Base-by-base conservation (phyloP, 805 yeast species). In the Sugiyamaella marilandica region DNA sequence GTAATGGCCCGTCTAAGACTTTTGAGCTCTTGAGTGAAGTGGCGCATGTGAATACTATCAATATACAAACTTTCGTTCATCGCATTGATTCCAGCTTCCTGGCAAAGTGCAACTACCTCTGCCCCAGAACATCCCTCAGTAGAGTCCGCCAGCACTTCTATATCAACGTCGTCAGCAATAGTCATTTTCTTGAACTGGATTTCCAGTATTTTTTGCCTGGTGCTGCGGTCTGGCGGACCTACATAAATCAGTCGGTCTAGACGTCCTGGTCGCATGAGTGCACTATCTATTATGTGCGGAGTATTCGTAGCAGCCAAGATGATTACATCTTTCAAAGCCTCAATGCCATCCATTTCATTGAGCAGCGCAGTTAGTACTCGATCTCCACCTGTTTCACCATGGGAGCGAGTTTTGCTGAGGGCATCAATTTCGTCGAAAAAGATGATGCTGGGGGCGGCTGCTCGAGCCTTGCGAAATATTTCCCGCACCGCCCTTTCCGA, bases 401-500 rank as follows among this genome's bases (percentile, higher is more conserved):
- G 86, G 7, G 29, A 3, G 61, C 99, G 75, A 50, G 85, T 84
- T 0, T 87, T 81, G 4, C 95, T 83, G 36, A 94, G 72, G 0
- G 99, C 98, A 70, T 94, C 99, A 48, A 94, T 90, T 69, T 94
- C 99, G 74, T 92, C 99, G 65, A 92, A 91, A 65, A 92, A 92
- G 5, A 92, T 85, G 55, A 92, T 90, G 56, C 95, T 85, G 9
- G 99, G 99, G 0, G 96, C 78, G 1, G 97, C 96, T 5, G 96
- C 95, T 53, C 97, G 74, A 0, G 99, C 99, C 62, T 92, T 86
- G 31, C 95, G 78, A 70, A 92, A 92, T 2, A 92, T 84, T 66
- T 91, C 97, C 59, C 99, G 75, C n/a, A 92, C 86, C 1, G 97
- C 87, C 34, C 89, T 76, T 70, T 92, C 99, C 16, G 92, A 83